Evolutionary conservation across 2,329 filamentous ascomycete species (phyloP).

Genomic region (Magnaporthales sp.): DNA sequence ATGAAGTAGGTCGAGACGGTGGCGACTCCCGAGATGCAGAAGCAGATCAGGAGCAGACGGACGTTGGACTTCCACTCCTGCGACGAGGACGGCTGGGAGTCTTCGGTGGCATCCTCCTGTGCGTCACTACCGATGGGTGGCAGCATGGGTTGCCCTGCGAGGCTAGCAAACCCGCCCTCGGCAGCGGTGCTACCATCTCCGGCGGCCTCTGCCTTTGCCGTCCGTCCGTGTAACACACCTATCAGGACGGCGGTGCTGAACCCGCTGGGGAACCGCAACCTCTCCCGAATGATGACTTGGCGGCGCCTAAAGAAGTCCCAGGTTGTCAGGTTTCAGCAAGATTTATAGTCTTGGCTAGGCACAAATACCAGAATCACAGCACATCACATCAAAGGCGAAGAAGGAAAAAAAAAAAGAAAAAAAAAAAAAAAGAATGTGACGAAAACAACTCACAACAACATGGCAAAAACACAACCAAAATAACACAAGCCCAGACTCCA

Average conservation of each 20-base stretch:
- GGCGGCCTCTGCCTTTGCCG: conserved; percentile 8
- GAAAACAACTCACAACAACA: conserved; percentile 65
- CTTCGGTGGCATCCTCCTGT: conserved; percentile 17
- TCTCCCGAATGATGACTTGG: conserved; percentile 88
- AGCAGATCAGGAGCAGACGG: conserved; percentile 46
- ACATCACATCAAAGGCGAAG: neutral
- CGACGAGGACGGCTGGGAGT: conserved; percentile 22
- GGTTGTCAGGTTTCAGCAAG: neutral
- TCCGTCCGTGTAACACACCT: conserved; percentile 69
- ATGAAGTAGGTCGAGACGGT: conserved; percentile 87
- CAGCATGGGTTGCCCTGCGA: conserved; percentile 21
- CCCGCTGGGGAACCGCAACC: conserved; percentile 87
- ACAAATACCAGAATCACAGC: too few relatives aligned
- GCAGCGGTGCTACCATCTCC: conserved; percentile 19
- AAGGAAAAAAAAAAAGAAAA: neutral
- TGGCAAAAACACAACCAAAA: conserved; percentile 94
- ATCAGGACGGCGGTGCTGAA: conserved; percentile 95
- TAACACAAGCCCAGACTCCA: conserved; percentile 94
- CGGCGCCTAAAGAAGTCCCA: conserved; percentile 44
- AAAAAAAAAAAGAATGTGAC: too few relatives aligned
- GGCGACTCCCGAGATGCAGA: conserved; percentile 52
- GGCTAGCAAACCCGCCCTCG: conserved; percentile 32
- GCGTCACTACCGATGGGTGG: conserved; percentile 5
- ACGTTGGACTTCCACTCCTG: conserved; percentile 37
- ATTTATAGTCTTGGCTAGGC: neutral